These are phyloP conservation scores for Goffeauzyma gilvescens DNA, from an alignment of 768 basidiomycete genomes.

Conservation along the genomic window DNA sequence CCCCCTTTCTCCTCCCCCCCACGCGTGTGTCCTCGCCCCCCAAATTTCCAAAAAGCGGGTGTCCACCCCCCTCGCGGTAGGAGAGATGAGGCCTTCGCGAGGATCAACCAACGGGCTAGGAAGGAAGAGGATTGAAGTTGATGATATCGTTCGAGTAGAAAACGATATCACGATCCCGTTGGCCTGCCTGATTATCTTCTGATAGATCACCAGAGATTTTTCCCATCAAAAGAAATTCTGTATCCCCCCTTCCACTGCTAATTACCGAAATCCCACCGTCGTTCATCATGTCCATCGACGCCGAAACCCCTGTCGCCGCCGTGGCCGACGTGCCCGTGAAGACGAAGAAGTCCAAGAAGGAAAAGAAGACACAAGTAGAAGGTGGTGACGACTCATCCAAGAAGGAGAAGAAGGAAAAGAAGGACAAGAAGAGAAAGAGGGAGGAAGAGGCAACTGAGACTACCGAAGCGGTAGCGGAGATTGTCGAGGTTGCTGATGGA, in stretches of 20 bases:
- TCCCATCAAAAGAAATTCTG: too few species aligned
- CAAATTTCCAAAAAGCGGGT: too few species aligned
- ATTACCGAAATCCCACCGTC: not conserved
- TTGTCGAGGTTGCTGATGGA: slow-evolving; percentile 14
- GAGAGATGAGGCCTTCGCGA: too few species aligned
- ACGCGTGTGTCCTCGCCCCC: too few species aligned
- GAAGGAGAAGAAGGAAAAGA: slow-evolving; percentile 1
- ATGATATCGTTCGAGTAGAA: too few species aligned
- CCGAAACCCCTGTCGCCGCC: not conserved
- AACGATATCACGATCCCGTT: not conserved
- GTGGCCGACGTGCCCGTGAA: not conserved
- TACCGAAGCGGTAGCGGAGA: not conserved
- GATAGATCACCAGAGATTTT: too few species aligned
- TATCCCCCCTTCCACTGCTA: too few species aligned
- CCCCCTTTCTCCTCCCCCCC: too few species aligned
- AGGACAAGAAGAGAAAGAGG: slow-evolving; percentile 6
- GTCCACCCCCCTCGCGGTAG: too few species aligned
- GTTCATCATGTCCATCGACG: slow-evolving; percentile 4
- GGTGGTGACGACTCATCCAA: not conserved
- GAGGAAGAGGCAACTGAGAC: slow-evolving; percentile 5
- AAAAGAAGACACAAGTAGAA: slow-evolving; percentile 4
- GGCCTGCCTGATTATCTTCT: not conserved
- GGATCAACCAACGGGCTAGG: too few species aligned
- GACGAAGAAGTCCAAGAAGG: slow-evolving; percentile 15
- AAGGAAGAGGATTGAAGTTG: too few species aligned